These are phyloP conservation scores for Spatholobus suberectus DNA, from an alignment of 306 rosid species.

Conservation along the genomic window DNA sequence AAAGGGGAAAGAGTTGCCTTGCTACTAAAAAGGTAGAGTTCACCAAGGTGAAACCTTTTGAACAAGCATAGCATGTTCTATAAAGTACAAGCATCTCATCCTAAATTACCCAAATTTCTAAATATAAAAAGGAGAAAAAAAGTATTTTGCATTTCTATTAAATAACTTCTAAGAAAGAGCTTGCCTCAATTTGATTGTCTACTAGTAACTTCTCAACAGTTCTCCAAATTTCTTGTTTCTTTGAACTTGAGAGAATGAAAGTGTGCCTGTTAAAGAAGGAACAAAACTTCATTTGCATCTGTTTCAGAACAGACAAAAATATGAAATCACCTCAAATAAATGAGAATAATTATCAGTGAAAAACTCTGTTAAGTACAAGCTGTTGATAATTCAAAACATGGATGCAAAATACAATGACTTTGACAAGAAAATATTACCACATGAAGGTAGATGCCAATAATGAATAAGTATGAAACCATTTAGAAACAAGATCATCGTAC, in stretches of 20 bases:
- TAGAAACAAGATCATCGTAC: slow-evolving; percentile 52
- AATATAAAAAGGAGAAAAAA: background rate
- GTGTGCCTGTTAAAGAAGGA: slow-evolving; percentile 78
- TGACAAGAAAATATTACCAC: background rate
- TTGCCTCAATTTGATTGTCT: slow-evolving; percentile 99
- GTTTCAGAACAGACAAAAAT: slow-evolving; percentile 30
- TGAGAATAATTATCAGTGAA: slow-evolving; percentile 25
- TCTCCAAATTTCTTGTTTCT: slow-evolving; percentile 85
- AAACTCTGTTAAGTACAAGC: background rate
- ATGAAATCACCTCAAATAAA: slow-evolving; percentile 12
- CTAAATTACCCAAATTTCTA: slow-evolving; percentile 21
- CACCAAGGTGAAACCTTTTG: background rate
- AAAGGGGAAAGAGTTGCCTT: background rate
- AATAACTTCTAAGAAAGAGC: slow-evolving; percentile 40
- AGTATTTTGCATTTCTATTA: slow-evolving; percentile 10
- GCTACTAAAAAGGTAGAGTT: background rate
- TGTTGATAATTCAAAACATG: slow-evolving; percentile 23
- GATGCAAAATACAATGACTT: slow-evolving; percentile 16
- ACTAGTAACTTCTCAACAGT: slow-evolving; percentile 89
- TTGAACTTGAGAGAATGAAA: slow-evolving; percentile 69
- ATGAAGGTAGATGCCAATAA: slow-evolving; percentile 31
- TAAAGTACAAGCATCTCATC: slow-evolving; percentile 23
- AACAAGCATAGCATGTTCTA: slow-evolving; percentile 1
- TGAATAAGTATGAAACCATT: slow-evolving; percentile 30
- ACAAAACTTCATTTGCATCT: slow-evolving; percentile 26